Base-by-base conservation (phyloP, 371 early-diverging fungal species). In the Mucor racemosus region DNA sequence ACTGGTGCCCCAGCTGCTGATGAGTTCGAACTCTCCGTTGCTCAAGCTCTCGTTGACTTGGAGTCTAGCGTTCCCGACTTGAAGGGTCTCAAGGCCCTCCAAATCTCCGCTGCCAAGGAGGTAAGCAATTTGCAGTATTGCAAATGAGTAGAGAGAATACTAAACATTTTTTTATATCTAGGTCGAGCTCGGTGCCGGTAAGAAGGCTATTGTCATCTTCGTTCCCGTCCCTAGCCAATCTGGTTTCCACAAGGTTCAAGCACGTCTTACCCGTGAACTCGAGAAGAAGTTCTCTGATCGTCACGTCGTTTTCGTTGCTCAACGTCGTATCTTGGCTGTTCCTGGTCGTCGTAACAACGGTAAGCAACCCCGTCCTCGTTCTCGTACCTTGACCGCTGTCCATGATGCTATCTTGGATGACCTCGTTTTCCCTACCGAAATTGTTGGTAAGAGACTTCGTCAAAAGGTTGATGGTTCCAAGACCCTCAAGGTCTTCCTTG, bases 201-300 rank as follows among this genome's bases (percentile, higher is more conserved):
- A 91, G 87, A 94, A 95, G 89, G 96, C 97, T 67, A 85, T 97
- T 76, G 91, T 95, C 74, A 84, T 97, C 82, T 97, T 95, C 75
- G 95, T 97, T 62, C 97, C 98, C 66, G 96, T 97, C 65, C 97
- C 98, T 57, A 85, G 86, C 69, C 81, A 93, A 75, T 92, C 93
- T 88, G 89, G 88, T 62, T 94, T 93, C 91, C 94, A 95, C 91
- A 95, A 95, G 89, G 87, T 96, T 77, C 97, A 96, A 21, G 26
- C 11, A 46, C 76, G 84, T 66, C 91, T 97, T 62, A 94, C 96
- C 73, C 95, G 97, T 77, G 98, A 97, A 88, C 90, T 97, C 73
- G 98, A 97, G 88, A 97, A 97, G 95, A 97, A 97, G 91, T 96
- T 97, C 91, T 92, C 95, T 71, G 97, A 97, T 85, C 92, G 95